Base-by-base conservation (phyloP, 257 asterid species). In the Solanum chmielewskii region DNA sequence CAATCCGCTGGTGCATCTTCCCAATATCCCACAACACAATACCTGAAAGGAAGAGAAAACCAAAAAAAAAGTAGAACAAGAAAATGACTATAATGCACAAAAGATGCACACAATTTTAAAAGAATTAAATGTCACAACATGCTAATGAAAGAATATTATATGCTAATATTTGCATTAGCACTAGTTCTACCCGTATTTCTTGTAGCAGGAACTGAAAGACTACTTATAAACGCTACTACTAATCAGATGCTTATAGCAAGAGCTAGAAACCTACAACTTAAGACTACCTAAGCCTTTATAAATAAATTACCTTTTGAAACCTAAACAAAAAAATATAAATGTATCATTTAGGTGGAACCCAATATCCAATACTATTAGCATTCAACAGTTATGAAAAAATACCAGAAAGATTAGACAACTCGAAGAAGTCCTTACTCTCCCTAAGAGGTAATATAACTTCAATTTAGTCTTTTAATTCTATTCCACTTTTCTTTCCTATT, bases 1-100 rank as follows among this genome's bases (percentile, higher is more conserved):
- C 97, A 95, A 64, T 83, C 90, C 13, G 66, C 62, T 29, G 86
- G 80, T 7, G 20, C 42, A 56, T 84, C 70, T 88, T 44, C 86
- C 66, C 18, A 56, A 70, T 2, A 27, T 59, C 45, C 70, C 85
- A 83, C 66, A 93, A 90, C 88, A 90, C 98, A 95, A 88, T 95
- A 95, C 83, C 98, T 95, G 85, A 76, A 87, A 88, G 59, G 66
- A 88, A 39, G 59, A 83, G 56, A 21, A 60, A 21, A 59, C 9
- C 5, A 3, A 1, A 20, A 9, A 49, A 49, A 49, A 49, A 49
- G 39, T 3, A 60, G 25, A 21, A 60, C 14, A 21, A 9, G 27
- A 21, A 59, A 13, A 59, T 21, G 68, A 60, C 27, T 21, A 15
- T 49, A 2, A 60, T 60, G 68, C 68, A 21, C 23, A 60, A 60